A percentile compares a stretch with the other conserved stretches of the same genome.
phyloP scores from a whole-genome alignment of 805 yeast species.

The Yarrowia phangngaensis region DNA sequence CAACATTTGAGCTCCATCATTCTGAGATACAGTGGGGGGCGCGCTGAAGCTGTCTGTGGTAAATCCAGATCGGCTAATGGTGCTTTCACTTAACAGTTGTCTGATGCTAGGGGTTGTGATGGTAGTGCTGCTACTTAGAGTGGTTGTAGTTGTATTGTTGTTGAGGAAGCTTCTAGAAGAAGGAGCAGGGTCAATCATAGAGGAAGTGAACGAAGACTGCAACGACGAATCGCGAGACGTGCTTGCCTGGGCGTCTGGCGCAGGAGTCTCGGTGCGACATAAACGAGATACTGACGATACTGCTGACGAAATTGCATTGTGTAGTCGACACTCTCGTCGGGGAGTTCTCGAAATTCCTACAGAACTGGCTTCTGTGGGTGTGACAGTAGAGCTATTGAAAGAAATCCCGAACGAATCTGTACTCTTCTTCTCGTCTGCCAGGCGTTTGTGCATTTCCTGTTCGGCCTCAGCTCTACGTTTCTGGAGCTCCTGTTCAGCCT shows the following conservation, averaged over 20 bases:
- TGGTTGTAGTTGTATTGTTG: slow-evolving; percentile 1
- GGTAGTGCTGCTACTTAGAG: slow-evolving; percentile 7
- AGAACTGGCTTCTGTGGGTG: slow-evolving; percentile 7
- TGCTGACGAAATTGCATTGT: slow-evolving; percentile 21
- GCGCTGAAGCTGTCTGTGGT: slow-evolving; percentile 2
- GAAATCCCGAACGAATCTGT: not conserved
- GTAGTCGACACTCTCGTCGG: slow-evolving; percentile 17
- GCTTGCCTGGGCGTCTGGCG: slow-evolving; percentile 10
- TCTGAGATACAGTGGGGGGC: slow-evolving; percentile 6
- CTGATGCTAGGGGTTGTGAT: slow-evolving; percentile 17
- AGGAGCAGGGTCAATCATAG: slow-evolving; percentile 12
- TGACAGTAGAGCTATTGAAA: no score
- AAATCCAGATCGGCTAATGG: slow-evolving; percentile 4
- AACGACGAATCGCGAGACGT: slow-evolving; percentile 17
- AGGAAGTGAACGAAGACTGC: slow-evolving; percentile 16
- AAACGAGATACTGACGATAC: slow-evolving; percentile 17
- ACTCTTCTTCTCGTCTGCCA: slow-evolving; percentile 6
- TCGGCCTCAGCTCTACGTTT: slow-evolving; percentile 18
- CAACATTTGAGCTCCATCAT: slow-evolving; percentile 12
- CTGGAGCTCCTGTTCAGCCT: slow-evolving; percentile 24
- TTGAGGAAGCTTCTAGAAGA: slow-evolving; percentile 5
- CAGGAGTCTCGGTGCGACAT: slow-evolving; percentile 11
- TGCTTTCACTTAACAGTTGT: slow-evolving; percentile 21
- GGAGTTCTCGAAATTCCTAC: not conserved
- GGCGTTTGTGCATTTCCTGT: slow-evolving; percentile 16